phyloP scores from a whole-genome alignment of 768 basidiomycete genomes.

The Lactarius deliciosus region DNA sequence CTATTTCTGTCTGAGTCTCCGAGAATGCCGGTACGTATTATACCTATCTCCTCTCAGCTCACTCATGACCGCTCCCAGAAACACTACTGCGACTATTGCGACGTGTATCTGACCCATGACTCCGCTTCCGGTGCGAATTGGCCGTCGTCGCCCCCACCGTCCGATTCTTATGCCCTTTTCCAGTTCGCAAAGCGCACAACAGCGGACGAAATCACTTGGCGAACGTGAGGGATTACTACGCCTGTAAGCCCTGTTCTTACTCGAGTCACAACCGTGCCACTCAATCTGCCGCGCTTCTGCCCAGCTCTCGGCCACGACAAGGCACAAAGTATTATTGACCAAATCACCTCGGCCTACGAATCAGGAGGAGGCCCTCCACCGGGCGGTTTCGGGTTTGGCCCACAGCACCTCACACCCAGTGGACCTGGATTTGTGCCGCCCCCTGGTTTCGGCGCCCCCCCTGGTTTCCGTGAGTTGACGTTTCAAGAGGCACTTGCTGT shows the following conservation, averaged over 20 bases:
- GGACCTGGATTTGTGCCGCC: slow-evolving; percentile 47
- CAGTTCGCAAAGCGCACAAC: slow-evolving; percentile 98
- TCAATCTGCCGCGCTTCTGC: slow-evolving; percentile 25
- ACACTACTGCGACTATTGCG: slow-evolving; percentile 94
- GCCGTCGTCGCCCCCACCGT: not conserved
- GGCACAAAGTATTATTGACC: slow-evolving; percentile 97
- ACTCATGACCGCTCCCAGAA: slow-evolving; percentile 48
- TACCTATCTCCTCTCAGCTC: slow-evolving; percentile 5
- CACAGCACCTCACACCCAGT: slow-evolving; percentile 63
- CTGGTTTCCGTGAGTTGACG: slow-evolving; percentile 24
- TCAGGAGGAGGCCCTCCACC: slow-evolving; percentile 81
- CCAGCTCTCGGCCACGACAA: slow-evolving; percentile 91
- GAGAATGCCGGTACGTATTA: slow-evolving; percentile 64
- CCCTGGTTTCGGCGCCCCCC: slow-evolving; percentile 49
- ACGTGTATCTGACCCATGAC: slow-evolving; percentile 93
- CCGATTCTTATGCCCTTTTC: slow-evolving; percentile 9
- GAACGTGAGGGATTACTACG: slow-evolving; percentile 97
- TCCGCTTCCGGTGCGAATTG: slow-evolving; percentile 74
- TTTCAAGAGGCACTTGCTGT: not conserved
- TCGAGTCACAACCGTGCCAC: not conserved
- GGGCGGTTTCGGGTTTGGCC: slow-evolving; percentile 84
- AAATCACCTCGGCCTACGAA: slow-evolving; percentile 94
- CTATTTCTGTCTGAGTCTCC: slow-evolving; percentile 29
- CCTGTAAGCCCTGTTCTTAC: slow-evolving; percentile 49
- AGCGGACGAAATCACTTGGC: slow-evolving; percentile 94